Evolutionary conservation across 1,284 basidiomycete species (phyloP), one percentile per base, ranked within the genome.

Genomic region (Athelia psychrophila): DNA sequence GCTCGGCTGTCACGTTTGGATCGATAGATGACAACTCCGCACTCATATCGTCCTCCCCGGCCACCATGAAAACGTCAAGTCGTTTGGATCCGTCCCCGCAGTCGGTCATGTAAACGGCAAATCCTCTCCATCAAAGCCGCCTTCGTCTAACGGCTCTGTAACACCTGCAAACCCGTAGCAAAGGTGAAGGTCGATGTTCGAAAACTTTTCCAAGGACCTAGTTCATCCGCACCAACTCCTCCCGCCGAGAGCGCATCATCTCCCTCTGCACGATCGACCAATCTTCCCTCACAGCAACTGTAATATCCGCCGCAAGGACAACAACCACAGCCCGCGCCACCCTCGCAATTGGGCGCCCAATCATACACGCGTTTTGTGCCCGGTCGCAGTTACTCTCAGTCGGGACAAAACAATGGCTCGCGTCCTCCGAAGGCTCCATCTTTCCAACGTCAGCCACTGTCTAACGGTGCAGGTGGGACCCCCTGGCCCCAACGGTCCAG

Each of bases 11-110:
- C 59, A 90, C 80, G 57, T 94, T 94, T 73, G 92, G 92, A 61
- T 93, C 92, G 44, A 90, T 94, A 77, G 82, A 87, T 68, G 82
- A 89, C 68, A 75, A 73, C 57, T 73, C 80, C 54, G 80, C 83
- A 50, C 77, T 84, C 56, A 82, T 86, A 59, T 85, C 86, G 35
- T 83, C 86, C 48, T 86, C 86, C 30, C 83, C 88, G 38, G 83
- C 84, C 44, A 68, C 80, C 49, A 75, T 84, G 60, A 87, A 83
- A n/a, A n/a, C n/a, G n/a, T n/a, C n/a, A n/a, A n/a, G n/a, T n/a
- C n/a, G 72, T 72, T 80, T 53, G 88, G 91, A 62, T 80, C 76
- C 56, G 85, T 92, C 61, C 90, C 86, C 68, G 70, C 74, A 5
- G 56, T 68, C 22, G 67, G 70, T 51, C 75, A 78, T 65, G 69